Evolutionary conservation across 106 monocot genomes (phyloP).

Genomic region (Dioscorea zingiberensis): DNA sequence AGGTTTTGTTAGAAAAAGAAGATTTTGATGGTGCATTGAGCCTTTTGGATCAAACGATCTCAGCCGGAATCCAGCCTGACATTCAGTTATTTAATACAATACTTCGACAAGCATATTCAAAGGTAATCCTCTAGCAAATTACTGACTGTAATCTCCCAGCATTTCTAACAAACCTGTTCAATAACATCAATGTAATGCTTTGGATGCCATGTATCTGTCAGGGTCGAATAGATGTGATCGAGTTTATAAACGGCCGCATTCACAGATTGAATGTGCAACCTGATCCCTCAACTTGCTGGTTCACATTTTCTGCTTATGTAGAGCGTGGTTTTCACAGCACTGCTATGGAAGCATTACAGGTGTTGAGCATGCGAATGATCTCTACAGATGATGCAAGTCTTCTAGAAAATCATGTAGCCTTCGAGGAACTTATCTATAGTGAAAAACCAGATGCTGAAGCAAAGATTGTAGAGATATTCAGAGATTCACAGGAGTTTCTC

Average conservation of each 20-base stretch:
- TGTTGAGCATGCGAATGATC: conserved; percentile 88
- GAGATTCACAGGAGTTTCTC: conserved; percentile 43
- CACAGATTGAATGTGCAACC: conserved; percentile 65
- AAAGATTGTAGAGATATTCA: conserved; percentile 48
- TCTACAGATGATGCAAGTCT: conserved; percentile 44
- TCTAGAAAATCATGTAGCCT: conserved; percentile 27
- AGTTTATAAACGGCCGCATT: conserved; percentile 49
- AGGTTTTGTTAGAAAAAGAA: conserved; percentile 61
- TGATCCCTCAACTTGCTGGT: conserved; percentile 66
- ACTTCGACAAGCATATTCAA: conserved; percentile 50
- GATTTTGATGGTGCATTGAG: conserved; percentile 50
- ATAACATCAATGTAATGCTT: neutral
- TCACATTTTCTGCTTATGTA: conserved; percentile 51
- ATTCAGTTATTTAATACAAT: conserved; percentile 70
- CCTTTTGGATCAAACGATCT: conserved; percentile 34
- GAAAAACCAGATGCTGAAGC: conserved; percentile 69
- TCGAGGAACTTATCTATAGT: conserved; percentile 56
- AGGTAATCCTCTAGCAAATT: conserved; percentile 25
- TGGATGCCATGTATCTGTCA: conserved; percentile 14
- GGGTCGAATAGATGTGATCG: conserved; percentile 64
- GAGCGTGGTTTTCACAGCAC: conserved; percentile 45
- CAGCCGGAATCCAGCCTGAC: conserved; percentile 48
- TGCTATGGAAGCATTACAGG: conserved; percentile 78
- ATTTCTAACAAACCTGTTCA: neutral
- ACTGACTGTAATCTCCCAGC: neutral